Percentiles rank a stretch among this genome's conserved stretches.
phyloP scores from a whole-genome alignment of 164 flowering plant species.

The Vitis rotundifolia region DNA sequence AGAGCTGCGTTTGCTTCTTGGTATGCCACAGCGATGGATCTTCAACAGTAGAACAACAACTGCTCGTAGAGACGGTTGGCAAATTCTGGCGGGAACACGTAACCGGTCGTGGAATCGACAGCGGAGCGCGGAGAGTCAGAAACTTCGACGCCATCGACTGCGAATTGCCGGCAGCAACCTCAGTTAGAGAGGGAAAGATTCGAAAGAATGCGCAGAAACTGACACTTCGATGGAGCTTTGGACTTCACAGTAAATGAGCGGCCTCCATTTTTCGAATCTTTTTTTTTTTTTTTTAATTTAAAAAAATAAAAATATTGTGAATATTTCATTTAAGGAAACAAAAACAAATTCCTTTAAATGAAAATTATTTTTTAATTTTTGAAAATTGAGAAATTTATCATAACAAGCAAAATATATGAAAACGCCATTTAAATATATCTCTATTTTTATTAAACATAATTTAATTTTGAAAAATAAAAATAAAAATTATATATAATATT shows the following conservation, averaged over 20 bases:
- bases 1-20: constrained; percentile 9
- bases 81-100: constrained; percentile 21
- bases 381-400: too few relatives aligned
- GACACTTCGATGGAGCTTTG: background rate
- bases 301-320: too few relatives aligned
- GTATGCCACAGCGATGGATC: background rate
- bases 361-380: too few relatives aligned
- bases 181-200: background rate
- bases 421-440: too few relatives aligned
- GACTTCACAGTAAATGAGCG: background rate
- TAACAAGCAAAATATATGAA: too few relatives aligned
- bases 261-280: too few relatives aligned
- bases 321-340: too few relatives aligned
- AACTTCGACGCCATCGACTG: constrained; percentile 31
- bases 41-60: background rate
- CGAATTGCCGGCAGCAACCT: background rate
- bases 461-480: too few relatives aligned
- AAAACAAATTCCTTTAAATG: too few relatives aligned
- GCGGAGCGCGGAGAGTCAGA: background rate
- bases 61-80: background rate
- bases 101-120: constrained; percentile 7
- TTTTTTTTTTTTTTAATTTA: too few relatives aligned
- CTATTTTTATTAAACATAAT: too few relatives aligned
- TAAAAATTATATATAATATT: too few relatives aligned
- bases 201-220: background rate